Percentiles rank a stretch among this genome's conserved stretches.
phyloP scores from a whole-genome alignment of 1,284 basidiomycete species.

The Naganishia sp. region DNA sequence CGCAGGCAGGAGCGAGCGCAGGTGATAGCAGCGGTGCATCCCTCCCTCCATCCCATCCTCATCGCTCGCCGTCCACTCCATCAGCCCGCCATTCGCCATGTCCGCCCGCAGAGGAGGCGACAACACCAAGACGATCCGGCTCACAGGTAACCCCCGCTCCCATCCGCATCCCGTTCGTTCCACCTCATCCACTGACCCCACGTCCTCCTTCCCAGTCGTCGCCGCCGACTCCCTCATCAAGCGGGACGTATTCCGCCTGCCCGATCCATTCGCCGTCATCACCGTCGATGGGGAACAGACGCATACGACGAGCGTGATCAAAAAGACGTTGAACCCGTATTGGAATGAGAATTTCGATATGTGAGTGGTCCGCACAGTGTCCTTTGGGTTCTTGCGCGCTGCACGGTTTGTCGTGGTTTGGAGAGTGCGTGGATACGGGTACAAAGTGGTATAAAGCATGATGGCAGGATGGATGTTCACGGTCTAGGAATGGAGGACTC shows the following conservation, averaged over 20 bases:
- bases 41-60: too few species aligned
- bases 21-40: neutral
- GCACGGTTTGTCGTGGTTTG: too few species aligned
- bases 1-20: neutral
- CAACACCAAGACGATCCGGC: constrained; percentile 17
- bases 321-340: constrained; percentile 81
- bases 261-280: constrained; percentile 91
- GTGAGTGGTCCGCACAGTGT: constrained; percentile 52
- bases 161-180: too few species aligned
- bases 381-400: too few species aligned
- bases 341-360: constrained; percentile 94
- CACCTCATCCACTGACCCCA: too few species aligned
- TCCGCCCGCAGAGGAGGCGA: constrained; percentile 25
- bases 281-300: constrained; percentile 94
- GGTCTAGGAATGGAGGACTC: too few species aligned
- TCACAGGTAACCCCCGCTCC: constrained; percentile 4
- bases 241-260: constrained; percentile 85
- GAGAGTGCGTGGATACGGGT: too few species aligned
- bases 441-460: too few species aligned
- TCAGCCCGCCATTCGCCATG: neutral
- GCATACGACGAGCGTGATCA: constrained; percentile 85
- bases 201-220: constrained; percentile 62
- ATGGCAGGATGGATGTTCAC: too few species aligned
- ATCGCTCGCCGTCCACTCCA: too few species aligned
- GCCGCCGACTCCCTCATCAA: constrained; percentile 85